phyloP scores from a whole-genome alignment of 202 grass and related monocot genomes.

The Setaria viridis region DNA sequence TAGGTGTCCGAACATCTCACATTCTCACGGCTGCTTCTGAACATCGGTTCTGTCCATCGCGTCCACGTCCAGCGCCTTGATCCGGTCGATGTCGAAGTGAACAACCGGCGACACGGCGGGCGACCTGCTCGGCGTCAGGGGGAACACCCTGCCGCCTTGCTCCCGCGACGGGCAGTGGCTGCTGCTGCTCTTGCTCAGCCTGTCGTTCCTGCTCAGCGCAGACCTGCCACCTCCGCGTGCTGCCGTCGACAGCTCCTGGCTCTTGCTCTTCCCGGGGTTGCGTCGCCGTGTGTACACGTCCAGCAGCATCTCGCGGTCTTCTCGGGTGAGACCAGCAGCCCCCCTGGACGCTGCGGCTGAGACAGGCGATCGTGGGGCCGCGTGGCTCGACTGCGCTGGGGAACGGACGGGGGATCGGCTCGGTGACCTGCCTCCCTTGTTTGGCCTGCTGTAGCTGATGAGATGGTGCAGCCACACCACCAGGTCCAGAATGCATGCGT shows the following conservation, averaged over 20 bases:
- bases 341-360: not conserved
- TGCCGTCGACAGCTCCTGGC: conserved; percentile 56
- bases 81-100: conserved; percentile 62
- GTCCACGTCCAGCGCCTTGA: conserved; percentile 61
- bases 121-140: conserved; percentile 28
- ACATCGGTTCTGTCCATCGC: conserved; percentile 54
- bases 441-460: conserved; percentile 57
- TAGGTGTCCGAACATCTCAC: not conserved
- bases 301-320: conserved; percentile 69
- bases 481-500: conserved; percentile 73
- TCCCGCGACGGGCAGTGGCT: conserved; percentile 29
- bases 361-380: conserved; percentile 1
- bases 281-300: conserved; percentile 50
- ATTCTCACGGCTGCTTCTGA: conserved; percentile 42
- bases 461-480: conserved; percentile 83
- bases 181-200: conserved; percentile 78
- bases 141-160: conserved; percentile 13
- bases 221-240: not conserved
- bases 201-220: conserved; percentile 59
- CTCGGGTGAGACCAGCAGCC: conserved; percentile 40
- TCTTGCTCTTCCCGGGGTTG: conserved; percentile 60
- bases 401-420: conserved; percentile 73
- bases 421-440: conserved; percentile 59
- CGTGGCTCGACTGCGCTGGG: conserved; percentile 34
- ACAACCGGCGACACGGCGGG: conserved; percentile 30